Evolutionary conservation across 768 basidiomycete genomes (phyloP).

Genomic region (Clitopilus passeckerianus): DNA sequence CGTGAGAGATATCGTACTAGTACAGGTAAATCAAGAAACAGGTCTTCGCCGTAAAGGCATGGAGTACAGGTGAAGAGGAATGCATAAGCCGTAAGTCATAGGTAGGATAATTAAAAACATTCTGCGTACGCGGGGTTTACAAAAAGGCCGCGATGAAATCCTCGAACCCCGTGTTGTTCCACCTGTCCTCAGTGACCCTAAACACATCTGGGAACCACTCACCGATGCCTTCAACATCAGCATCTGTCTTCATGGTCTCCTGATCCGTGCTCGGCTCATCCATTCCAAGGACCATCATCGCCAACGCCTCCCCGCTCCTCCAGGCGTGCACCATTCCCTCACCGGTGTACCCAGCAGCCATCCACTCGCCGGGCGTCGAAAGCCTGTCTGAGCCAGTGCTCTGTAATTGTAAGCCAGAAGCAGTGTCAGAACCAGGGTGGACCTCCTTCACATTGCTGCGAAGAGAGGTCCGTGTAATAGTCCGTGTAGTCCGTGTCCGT

Average conservation of each 20-base stretch:
- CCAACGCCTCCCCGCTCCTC: slow-evolving; percentile 55
- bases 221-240: slow-evolving; percentile 13
- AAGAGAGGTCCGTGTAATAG: neutral
- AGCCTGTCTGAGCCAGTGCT: slow-evolving; percentile 6
- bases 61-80: neutral
- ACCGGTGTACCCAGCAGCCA: slow-evolving; percentile 64
- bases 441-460: slow-evolving; percentile 4
- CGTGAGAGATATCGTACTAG: neutral
- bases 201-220: slow-evolving; percentile 48
- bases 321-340: slow-evolving; percentile 76
- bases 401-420: neutral
- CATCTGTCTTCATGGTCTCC: slow-evolving; percentile 6
- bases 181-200: slow-evolving; percentile 42
- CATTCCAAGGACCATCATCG: slow-evolving; percentile 49
- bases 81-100: neutral
- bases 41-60: neutral
- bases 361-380: slow-evolving; percentile 59
- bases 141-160: slow-evolving; percentile 18
- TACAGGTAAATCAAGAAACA: neutral
- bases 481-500: slow-evolving; percentile 6
- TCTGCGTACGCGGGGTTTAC: neutral
- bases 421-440: neutral
- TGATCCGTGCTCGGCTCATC: slow-evolving; percentile 12
- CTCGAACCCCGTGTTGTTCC: slow-evolving; percentile 39
- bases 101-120: neutral